These are phyloP conservation scores for Leccinum aurantiacum DNA, from an alignment of 768 basidiomycete species.

Conservation along the genomic window DNA sequence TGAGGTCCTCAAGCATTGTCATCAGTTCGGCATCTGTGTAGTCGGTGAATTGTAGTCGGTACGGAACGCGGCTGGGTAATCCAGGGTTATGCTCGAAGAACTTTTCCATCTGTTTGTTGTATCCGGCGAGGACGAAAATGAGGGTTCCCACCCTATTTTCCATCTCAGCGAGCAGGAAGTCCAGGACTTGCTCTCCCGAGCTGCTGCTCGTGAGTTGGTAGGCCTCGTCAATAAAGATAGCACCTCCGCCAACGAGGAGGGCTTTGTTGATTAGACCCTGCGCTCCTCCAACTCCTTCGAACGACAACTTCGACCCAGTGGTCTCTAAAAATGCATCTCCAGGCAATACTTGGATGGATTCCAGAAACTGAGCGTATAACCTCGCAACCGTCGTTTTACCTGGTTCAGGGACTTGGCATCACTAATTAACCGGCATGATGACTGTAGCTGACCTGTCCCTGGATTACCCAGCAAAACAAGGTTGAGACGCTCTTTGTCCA, in stretches of 20 bases:
- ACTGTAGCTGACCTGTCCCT: slow-evolving; percentile 69
- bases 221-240: slow-evolving; percentile 70
- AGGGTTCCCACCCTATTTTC: slow-evolving; percentile 64
- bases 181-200: slow-evolving; percentile 58
- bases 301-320: slow-evolving; percentile 57
- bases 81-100: slow-evolving; percentile 80
- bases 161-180: slow-evolving; percentile 74
- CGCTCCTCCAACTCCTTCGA: slow-evolving; percentile 48
- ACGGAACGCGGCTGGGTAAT: slow-evolving; percentile 64
- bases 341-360: slow-evolving; percentile 53
- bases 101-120: slow-evolving; percentile 70
- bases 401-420: not conserved
- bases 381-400: slow-evolving; percentile 40
- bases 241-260: slow-evolving; percentile 56
- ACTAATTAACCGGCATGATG: not conserved
- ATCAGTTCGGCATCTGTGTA: slow-evolving; percentile 59
- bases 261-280: slow-evolving; percentile 41
- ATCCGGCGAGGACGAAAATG: slow-evolving; percentile 72
- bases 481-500: slow-evolving; percentile 60
- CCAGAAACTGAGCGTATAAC: slow-evolving; percentile 59
- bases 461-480: slow-evolving; percentile 65
- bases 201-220: slow-evolving; percentile 57
- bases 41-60: slow-evolving; percentile 56
- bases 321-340: slow-evolving; percentile 58
- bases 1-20: slow-evolving; percentile 48